These are phyloP conservation scores for Schwanniomyces yamadae DNA, from an alignment of 805 yeast genomes.

Conservation along the genomic window DNA sequence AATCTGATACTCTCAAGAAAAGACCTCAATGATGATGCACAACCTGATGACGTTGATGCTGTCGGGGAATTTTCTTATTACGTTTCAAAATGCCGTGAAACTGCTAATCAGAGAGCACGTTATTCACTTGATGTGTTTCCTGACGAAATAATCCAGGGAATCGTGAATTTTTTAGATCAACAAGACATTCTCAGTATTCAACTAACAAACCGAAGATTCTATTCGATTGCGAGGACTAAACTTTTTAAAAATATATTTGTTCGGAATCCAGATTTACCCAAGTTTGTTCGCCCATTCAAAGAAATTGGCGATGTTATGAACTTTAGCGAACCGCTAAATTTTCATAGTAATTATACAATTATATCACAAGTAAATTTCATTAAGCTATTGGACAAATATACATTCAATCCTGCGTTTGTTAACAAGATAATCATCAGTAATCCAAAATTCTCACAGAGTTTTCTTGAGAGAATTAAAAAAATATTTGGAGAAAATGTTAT, in stretches of 20 bases:
- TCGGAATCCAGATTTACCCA: conserved; percentile 5
- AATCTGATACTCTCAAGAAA: too few relatives aligned
- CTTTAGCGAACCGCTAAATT: conserved; percentile 1
- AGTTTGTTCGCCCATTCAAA: conserved; percentile 2
- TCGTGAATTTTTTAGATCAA: conserved; percentile 10
- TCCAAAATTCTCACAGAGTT: neutral
- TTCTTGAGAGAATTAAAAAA: neutral
- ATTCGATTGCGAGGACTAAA: conserved; percentile 4
- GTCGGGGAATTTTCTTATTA: too few relatives aligned
- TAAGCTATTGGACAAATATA: conserved; percentile 5
- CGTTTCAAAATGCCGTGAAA: too few relatives aligned
- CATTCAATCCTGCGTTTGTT: conserved; percentile 3
- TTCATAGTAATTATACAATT: conserved; percentile 1
- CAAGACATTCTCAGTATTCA: conserved; percentile 5
- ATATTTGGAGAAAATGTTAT: neutral
- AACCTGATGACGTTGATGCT: too few relatives aligned
- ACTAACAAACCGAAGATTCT: conserved; percentile 3
- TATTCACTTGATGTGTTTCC: too few relatives aligned
- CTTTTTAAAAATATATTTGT: conserved; percentile 8
- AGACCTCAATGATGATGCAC: too few relatives aligned
- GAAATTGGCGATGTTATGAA: conserved; percentile 5
- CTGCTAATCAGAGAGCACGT: too few relatives aligned
- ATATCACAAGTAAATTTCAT: conserved; percentile 2
- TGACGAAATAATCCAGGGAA: conserved; percentile 7
- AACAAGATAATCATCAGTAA: conserved; percentile 1